These are phyloP conservation scores for Hyphopichia burtonii DNA, from an alignment of 1,139 yeast species.

Conservation along the genomic window DNA sequence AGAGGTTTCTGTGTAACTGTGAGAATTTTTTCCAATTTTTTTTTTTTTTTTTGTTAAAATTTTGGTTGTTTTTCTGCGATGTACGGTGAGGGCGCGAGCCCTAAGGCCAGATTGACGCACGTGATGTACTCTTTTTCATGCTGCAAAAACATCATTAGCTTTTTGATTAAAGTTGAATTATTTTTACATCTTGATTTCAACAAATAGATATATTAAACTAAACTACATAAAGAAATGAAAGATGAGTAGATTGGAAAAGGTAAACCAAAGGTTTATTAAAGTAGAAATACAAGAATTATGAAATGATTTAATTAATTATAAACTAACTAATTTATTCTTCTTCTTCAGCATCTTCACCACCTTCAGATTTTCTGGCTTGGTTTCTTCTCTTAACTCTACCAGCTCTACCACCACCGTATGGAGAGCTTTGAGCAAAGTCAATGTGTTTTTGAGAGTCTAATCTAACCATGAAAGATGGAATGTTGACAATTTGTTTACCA, in stretches of 20 bases:
- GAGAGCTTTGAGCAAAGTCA: slow-evolving; percentile 98
- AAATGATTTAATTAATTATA: neutral
- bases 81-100: neutral
- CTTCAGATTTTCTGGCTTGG: slow-evolving; percentile 67
- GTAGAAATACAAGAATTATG: slow-evolving; percentile 1
- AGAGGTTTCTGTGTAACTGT: neutral
- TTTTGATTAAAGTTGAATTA: too few species aligned
- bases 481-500: slow-evolving; percentile 98
- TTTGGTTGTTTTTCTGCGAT: neutral
- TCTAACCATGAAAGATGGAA: slow-evolving; percentile 99
- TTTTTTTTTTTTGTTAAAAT: neutral
- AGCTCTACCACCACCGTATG: slow-evolving; percentile 99
- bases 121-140: too few species aligned
- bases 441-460: slow-evolving; percentile 99
- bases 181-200: too few species aligned
- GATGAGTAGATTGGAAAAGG: slow-evolving; percentile 6
- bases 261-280: slow-evolving; percentile 5
- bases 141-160: too few species aligned
- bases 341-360: slow-evolving; percentile 59
- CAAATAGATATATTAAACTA: slow-evolving; percentile 4
- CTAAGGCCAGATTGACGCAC: too few species aligned
- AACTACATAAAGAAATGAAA: slow-evolving; percentile 8
- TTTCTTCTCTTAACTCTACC: slow-evolving; percentile 99
- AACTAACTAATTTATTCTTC: slow-evolving; percentile 52
- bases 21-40: neutral